phyloP scores from a whole-genome alignment of 2,329 filamentous ascomycete genomes.

The Colletotrichum sublineola region DNA sequence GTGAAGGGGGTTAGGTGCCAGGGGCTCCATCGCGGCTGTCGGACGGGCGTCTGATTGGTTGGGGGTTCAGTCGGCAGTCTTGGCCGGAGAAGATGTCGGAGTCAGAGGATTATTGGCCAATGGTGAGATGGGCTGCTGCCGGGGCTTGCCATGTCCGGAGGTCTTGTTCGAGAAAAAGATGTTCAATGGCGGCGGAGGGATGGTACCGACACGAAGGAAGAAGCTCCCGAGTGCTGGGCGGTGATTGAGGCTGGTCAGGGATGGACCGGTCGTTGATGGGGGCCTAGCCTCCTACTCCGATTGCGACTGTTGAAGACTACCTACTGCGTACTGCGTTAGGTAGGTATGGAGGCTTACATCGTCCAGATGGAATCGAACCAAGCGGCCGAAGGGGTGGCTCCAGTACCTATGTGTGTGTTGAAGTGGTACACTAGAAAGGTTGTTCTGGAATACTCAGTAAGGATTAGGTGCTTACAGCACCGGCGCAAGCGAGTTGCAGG shows the following conservation, averaged over 20 bases:
- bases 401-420: background rate
- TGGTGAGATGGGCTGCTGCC: background rate
- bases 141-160: background rate
- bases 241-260: background rate
- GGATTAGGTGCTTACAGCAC: no score
- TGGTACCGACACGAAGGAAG: background rate
- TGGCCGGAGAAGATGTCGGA: slow-evolving; percentile 25
- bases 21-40: slow-evolving; percentile 30
- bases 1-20: slow-evolving; percentile 4
- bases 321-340: background rate
- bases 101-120: slow-evolving; percentile 1
- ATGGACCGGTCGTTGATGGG: background rate
- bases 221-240: background rate
- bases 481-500: no score
- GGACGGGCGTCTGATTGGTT: slow-evolving; percentile 24
- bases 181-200: background rate
- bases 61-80: background rate
- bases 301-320: background rate
- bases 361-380: background rate
- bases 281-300: background rate
- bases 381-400: background rate
- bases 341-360: background rate
- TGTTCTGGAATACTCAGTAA: background rate
- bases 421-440: background rate
- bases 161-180: background rate